These are phyloP conservation scores for Petrea volubilis DNA, from an alignment of 257 asterid species.

Conservation along the genomic window DNA sequence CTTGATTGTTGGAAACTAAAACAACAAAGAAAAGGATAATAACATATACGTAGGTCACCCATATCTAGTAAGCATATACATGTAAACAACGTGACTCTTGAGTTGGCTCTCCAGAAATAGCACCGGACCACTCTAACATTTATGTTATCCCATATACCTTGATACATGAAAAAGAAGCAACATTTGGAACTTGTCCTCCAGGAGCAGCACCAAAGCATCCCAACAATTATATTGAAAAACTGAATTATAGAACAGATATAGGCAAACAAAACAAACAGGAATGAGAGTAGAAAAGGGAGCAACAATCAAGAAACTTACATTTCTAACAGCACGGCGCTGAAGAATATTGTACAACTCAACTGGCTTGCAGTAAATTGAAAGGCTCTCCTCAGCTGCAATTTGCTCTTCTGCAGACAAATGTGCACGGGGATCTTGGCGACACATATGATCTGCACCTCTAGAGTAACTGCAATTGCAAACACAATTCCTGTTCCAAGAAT, in stretches of 20 bases:
- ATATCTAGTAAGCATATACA: not conserved
- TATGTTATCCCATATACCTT: not conserved
- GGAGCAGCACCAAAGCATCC: conserved; percentile 15
- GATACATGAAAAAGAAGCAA: conserved; percentile 6
- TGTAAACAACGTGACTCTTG: conserved; percentile 1
- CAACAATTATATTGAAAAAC: not conserved
- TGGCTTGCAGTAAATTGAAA: conserved; percentile 90
- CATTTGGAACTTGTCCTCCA: not conserved
- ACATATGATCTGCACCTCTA: conserved; percentile 82
- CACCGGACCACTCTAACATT: conserved; percentile 2
- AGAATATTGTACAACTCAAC: conserved; percentile 92
- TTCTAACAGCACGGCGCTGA: conserved; percentile 83
- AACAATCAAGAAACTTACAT: conserved; percentile 44
- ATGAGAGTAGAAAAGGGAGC: not conserved
- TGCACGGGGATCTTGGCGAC: conserved; percentile 85
- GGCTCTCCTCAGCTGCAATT: conserved; percentile 94
- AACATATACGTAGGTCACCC: not conserved
- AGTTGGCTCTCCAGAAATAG: conserved; percentile 20
- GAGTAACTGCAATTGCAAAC: conserved; percentile 87
- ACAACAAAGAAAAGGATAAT: not conserved
- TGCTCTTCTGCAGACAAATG: conserved; percentile 91
- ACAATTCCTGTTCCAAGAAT: conserved; percentile 59
- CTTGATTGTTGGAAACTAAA: not conserved
- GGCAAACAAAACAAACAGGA: not conserved
- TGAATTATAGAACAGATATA: not conserved